Evolutionary conservation across 164 flowering plant genomes (phyloP).

Genomic region (Hamamelis virginiana): DNA sequence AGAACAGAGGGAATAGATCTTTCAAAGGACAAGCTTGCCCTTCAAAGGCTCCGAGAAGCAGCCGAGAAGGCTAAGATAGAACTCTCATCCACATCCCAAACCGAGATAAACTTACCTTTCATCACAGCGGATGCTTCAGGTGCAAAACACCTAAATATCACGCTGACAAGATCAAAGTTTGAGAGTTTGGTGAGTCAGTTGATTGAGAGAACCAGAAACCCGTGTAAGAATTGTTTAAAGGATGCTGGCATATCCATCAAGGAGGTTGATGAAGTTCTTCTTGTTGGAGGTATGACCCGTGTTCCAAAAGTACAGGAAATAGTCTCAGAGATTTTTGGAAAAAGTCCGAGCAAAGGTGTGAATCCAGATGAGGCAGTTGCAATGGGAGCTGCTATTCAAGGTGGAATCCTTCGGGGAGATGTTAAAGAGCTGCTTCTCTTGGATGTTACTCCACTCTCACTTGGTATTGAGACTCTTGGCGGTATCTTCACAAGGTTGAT

Average conservation of each 20-base stretch:
- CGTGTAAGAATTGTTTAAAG: slow-evolving; percentile 35
- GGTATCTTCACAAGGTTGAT: slow-evolving; percentile 39
- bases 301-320: slow-evolving; percentile 38
- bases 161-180: slow-evolving; percentile 36
- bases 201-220: slow-evolving; percentile 33
- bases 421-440: slow-evolving; percentile 42
- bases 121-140: slow-evolving; percentile 46
- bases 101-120: slow-evolving; percentile 43
- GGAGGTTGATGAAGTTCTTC: slow-evolving; percentile 38
- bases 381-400: slow-evolving; percentile 44
- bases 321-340: slow-evolving; percentile 36
- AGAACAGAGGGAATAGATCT: slow-evolving; percentile 32
- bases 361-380: slow-evolving; percentile 51
- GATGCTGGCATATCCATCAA: slow-evolving; percentile 33
- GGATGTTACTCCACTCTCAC: slow-evolving; percentile 43
- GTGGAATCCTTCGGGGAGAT: slow-evolving; percentile 38
- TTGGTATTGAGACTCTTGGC: slow-evolving; percentile 42
- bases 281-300: slow-evolving; percentile 43
- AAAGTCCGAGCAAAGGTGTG: slow-evolving; percentile 36
- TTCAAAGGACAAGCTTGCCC: slow-evolving; percentile 32
- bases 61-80: slow-evolving; percentile 45
- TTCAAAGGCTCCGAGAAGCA: slow-evolving; percentile 39
- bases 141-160: slow-evolving; percentile 37
- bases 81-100: slow-evolving; percentile 41
- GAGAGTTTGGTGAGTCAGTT: slow-evolving; percentile 29